These are phyloP conservation scores for Nakazawaea wickerhamii DNA, from an alignment of 805 yeast species.

Conservation along the genomic window DNA sequence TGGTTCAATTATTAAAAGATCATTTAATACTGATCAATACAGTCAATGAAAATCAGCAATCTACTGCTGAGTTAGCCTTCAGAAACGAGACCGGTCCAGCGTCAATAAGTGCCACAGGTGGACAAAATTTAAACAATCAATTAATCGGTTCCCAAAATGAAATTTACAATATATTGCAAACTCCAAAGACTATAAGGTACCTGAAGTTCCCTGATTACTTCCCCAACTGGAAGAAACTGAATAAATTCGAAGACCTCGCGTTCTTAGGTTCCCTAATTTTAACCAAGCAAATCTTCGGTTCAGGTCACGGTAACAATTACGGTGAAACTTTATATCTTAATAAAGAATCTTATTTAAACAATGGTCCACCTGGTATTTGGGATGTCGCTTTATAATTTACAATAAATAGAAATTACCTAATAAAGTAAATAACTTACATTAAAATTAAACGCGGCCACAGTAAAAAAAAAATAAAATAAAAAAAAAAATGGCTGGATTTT, in stretches of 20 bases:
- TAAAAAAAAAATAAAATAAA: background rate
- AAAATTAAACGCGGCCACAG: background rate
- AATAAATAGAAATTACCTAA: background rate
- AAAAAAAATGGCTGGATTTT: conserved; percentile 2
- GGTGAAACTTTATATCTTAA: conserved; percentile 58
- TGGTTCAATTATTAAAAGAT: conserved; percentile 51
- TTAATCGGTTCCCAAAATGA: conserved; percentile 17
- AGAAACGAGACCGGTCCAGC: conserved; percentile 21
- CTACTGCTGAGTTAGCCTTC: conserved; percentile 21
- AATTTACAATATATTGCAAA: conserved; percentile 45
- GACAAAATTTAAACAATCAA: conserved; percentile 17
- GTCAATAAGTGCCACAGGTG: conserved; percentile 11
- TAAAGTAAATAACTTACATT: background rate
- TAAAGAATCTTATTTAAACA: conserved; percentile 64
- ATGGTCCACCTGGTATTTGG: conserved; percentile 85
- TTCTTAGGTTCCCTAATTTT: conserved; percentile 87
- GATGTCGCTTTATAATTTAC: conserved; percentile 37
- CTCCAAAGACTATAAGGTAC: conserved; percentile 67
- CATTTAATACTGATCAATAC: conserved; percentile 38
- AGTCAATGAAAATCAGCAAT: conserved; percentile 14
- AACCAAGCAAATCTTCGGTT: conserved; percentile 75
- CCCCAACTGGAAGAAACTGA: conserved; percentile 81
- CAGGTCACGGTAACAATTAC: conserved; percentile 49
- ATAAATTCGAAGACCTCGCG: conserved; percentile 68
- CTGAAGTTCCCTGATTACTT: conserved; percentile 85